A percentile compares a stretch with the other conserved stretches of the same genome.
phyloP scores from a whole-genome alignment of 371 early-diverging fungal genomes.

The Batrachochytrium dendrobatidis region DNA sequence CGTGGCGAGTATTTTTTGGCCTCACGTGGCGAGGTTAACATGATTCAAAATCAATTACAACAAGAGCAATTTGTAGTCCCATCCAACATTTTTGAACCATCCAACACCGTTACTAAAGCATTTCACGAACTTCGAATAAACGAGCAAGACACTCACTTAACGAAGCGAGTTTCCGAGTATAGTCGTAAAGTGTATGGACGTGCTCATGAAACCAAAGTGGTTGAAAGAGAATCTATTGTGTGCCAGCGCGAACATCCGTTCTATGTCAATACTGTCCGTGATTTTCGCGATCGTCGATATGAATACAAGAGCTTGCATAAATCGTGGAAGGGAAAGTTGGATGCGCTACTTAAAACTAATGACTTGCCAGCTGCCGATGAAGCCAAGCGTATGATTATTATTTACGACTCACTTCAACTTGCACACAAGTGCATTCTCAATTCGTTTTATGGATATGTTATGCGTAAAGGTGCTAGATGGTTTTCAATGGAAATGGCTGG shows the following conservation, averaged over 20 bases:
- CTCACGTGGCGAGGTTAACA: conserved; percentile 81
- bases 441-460: conserved; percentile 99
- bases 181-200: conserved; percentile 85
- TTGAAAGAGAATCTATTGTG: conserved; percentile 79
- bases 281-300: conserved; percentile 97
- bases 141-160: conserved; percentile 68
- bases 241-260: conserved; percentile 99
- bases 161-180: conserved; percentile 82
- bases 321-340: conserved; percentile 78
- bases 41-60: conserved; percentile 82
- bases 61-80: conserved; percentile 70
- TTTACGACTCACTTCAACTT: conserved; percentile 96
- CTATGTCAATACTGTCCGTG: conserved; percentile 96
- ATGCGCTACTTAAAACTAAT: conserved; percentile 57
- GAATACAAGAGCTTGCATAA: conserved; percentile 95
- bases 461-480: conserved; percentile 99
- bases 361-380: conserved; percentile 72
- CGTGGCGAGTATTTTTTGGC: conserved; percentile 96
- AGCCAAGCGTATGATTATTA: conserved; percentile 87
- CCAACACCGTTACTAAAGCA: conserved; percentile 37
- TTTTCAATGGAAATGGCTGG: conserved; percentile 99
- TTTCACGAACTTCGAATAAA: conserved; percentile 59
- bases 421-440: conserved; percentile 95
- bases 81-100: too few species aligned
- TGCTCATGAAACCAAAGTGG: conserved; percentile 68